A percentile compares a stretch with the other conserved stretches of the same genome.
Conservation (phyloP, 2,329 filamentous ascomycete species). For the Nigrospora sphaerica region DNA sequence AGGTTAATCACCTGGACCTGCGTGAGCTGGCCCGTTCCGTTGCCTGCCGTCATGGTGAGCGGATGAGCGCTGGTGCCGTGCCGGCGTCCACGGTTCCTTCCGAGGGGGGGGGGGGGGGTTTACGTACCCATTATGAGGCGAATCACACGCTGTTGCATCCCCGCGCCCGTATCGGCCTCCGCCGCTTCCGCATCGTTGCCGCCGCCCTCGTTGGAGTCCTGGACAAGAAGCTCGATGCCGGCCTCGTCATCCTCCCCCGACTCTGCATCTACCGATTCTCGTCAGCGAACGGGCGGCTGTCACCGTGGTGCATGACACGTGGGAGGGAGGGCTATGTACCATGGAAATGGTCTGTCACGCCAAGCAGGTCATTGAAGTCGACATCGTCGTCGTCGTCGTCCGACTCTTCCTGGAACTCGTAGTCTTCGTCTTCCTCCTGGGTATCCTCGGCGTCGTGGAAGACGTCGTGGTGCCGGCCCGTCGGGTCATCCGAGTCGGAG, state of each 20-base stretch:
- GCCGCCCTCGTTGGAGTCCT: conserved; percentile 22
- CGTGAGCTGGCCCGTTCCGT: conserved; percentile 14
- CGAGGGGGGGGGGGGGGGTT: too few species aligned
- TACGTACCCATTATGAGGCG: conserved; percentile 22
- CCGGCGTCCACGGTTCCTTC: too few species aligned
- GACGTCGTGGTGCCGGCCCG: conserved; percentile 6
- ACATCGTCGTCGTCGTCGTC: conserved; percentile 10
- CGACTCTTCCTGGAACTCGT: conserved; percentile 15
- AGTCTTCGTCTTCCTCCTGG: conserved; percentile 16
- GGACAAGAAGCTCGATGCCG: conserved; percentile 17
- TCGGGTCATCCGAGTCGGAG: not conserved
- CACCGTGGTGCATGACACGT: not conserved
- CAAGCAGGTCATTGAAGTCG: conserved; percentile 8
- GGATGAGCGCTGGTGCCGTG: conserved; percentile 8
- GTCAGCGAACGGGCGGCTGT: not conserved
- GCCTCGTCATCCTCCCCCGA: conserved; percentile 18
- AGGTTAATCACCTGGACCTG: conserved; percentile 33
- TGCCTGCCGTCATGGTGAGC: conserved; percentile 6
- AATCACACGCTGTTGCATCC: conserved; percentile 12
- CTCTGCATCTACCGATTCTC: conserved; percentile 10
- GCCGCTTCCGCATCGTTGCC: conserved; percentile 13
- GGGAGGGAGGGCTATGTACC: conserved; percentile 10
- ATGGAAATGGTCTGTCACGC: conserved; percentile 22
- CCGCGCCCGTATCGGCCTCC: conserved; percentile 9
- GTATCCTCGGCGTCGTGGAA: conserved; percentile 16